A percentile compares a stretch with the other conserved stretches of the same genome.
These are phyloP conservation scores for Stephania yunnanensis DNA, from an alignment of 164 flowering plant genomes.

Conservation along the genomic window DNA sequence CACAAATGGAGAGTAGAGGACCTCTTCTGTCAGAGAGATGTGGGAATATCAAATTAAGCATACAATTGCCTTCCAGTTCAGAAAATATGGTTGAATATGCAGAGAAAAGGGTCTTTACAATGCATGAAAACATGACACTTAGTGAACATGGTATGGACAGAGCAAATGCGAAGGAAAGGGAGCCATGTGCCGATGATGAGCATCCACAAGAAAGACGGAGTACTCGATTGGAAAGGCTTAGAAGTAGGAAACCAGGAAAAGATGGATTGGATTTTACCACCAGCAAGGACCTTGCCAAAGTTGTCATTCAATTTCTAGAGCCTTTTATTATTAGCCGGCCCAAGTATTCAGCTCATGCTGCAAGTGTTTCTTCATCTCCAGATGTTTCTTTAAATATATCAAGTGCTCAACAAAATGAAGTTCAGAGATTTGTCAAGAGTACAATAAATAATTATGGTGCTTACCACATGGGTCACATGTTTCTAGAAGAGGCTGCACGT, in stretches of 20 bases:
- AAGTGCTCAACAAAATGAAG: constrained; percentile 39
- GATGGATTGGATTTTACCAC: constrained; percentile 54
- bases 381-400: constrained; percentile 21
- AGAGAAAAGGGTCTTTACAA: constrained; percentile 26
- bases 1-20: not conserved
- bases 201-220: constrained; percentile 92
- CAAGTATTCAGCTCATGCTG: constrained; percentile 25
- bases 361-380: constrained; percentile 17
- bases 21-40: constrained; percentile 22
- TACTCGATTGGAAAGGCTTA: constrained; percentile 78
- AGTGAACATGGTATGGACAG: constrained; percentile 32
- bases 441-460: constrained; percentile 72
- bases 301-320: constrained; percentile 49
- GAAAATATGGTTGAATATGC: constrained; percentile 24
- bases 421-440: constrained; percentile 43
- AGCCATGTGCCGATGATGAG: constrained; percentile 45
- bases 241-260: constrained; percentile 88
- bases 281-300: constrained; percentile 56
- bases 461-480: constrained; percentile 75
- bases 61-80: constrained; percentile 41
- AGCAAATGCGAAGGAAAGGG: constrained; percentile 47
- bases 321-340: constrained; percentile 47
- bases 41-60: constrained; percentile 45
- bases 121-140: constrained; percentile 22
- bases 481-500: constrained; percentile 61